Evolutionary conservation across 2,329 filamentous ascomycete species (phyloP).

Genomic region (Diaporthe vaccinii): DNA sequence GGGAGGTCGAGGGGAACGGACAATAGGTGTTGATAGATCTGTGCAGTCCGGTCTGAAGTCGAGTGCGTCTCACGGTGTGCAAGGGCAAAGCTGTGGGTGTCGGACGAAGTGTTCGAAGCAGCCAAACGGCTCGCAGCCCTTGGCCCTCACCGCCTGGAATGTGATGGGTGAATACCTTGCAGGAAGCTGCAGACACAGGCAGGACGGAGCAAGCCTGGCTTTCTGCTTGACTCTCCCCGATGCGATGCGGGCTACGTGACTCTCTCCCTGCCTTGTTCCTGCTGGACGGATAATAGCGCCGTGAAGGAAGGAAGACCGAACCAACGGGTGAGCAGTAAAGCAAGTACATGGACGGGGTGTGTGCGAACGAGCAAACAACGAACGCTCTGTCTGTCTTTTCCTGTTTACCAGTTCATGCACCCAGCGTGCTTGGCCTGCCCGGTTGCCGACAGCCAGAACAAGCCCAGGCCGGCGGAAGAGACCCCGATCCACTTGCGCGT

Average conservation of each 20-base stretch:
- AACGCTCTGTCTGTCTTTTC: conserved; percentile 10
- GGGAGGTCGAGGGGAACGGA: conserved; percentile 21
- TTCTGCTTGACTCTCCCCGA: conserved; percentile 29
- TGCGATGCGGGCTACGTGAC: conserved; percentile 24
- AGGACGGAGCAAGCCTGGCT: conserved; percentile 10
- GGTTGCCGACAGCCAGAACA: conserved; percentile 23
- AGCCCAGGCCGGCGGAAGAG: conserved; percentile 15
- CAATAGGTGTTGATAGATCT: conserved; percentile 23
- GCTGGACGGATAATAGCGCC: neutral
- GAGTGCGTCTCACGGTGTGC: conserved; percentile 34
- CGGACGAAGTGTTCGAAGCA: conserved; percentile 47
- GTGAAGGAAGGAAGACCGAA: neutral
- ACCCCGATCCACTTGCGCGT: conserved; percentile 29
- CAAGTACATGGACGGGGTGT: neutral
- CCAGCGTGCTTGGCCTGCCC: conserved; percentile 19
- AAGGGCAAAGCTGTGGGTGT: conserved; percentile 31
- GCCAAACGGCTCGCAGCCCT: conserved; percentile 54
- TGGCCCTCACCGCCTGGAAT: conserved; percentile 51
- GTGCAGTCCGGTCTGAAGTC: conserved; percentile 34
- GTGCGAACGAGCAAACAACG: conserved; percentile 7
- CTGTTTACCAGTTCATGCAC: conserved; percentile 28
- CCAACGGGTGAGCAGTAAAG: neutral
- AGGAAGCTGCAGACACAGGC: conserved; percentile 40
- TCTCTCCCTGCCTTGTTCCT: conserved; percentile 16
- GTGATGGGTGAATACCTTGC: conserved; percentile 44